Evolutionary conservation across 2,329 filamentous ascomycete species (phyloP), one percentile per base, ranked within the genome.

Genomic region (Sporothrix brasiliensis): DNA sequence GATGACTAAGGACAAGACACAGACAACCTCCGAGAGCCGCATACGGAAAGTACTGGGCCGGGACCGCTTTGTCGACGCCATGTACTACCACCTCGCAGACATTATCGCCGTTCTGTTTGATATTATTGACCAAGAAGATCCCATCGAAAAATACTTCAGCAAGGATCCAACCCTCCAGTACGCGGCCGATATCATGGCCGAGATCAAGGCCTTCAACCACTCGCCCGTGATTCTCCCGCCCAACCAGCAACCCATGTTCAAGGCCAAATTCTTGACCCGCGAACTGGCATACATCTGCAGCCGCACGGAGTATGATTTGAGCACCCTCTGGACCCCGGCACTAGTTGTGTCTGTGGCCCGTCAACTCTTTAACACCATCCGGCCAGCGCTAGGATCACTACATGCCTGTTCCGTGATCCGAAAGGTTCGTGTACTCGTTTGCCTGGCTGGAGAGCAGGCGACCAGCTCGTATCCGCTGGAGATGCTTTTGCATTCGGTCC

Each of bases 161-260:
- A 90, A 86, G 73, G 84, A 88, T 19, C 80, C 86, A 19, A 81
- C 81, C 1, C 88, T 92, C 68, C 78, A 79, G 1, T 84, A 87
- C 69, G 89, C 92, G 3, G 85, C 86, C 2, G 81, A 88, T 39
- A 87, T 86, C 41, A 86, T 97, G 80, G 81, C 82, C 19, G 84
- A 87, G 39, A 97, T 99, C 76, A 90, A 88, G 73, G 79, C 78
- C 3, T 88, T 90, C 73, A 88, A 91, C 41, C 83, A 89, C 73
- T 93, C 93, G 0, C 81, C 83, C 1, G 85, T 87, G 39, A 80
- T 82, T 14, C 81, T 97, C 9, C 91, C 93, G 3, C 83, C 90
- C 13, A 92, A 91, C 70, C 93, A 97, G 74, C 94, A 98, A 76
- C 95, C 95, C 3, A 89, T 88, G 68, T 98, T 97, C 80, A 90